A percentile compares a stretch with the other conserved stretches of the same genome.
Evolutionary conservation across 2,329 filamentous ascomycete species (phyloP).

Genomic region (Tolypocladium nubicola): DNA sequence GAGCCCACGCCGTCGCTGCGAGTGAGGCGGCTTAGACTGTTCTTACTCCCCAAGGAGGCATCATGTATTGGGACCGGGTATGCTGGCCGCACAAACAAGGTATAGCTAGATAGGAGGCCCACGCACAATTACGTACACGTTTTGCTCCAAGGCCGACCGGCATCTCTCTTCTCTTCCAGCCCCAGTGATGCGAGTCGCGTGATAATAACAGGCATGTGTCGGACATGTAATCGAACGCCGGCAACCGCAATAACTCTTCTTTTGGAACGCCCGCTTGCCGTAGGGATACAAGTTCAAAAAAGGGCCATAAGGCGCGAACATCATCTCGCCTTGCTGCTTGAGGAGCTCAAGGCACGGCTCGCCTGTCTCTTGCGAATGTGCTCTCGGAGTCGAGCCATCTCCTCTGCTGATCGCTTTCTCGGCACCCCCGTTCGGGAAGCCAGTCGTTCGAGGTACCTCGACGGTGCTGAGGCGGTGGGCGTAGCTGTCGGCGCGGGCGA

Average conservation of each 20-base stretch:
- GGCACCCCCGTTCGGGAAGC: neutral
- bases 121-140: neutral
- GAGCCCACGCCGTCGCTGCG: neutral
- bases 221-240: neutral
- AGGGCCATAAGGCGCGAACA: neutral
- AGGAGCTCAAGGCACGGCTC: neutral
- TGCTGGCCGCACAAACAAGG: neutral
- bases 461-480: conserved; percentile 6
- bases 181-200: neutral
- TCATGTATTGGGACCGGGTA: neutral
- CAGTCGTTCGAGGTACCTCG: conserved; percentile 2
- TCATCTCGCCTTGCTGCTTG: conserved; percentile 1
- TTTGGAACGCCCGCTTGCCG: neutral
- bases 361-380: conserved; percentile 14
- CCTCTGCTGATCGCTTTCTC: conserved; percentile 9
- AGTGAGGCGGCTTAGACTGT: conserved; percentile 7
- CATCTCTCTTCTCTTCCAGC: neutral
- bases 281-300: neutral
- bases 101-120: conserved; percentile 2
- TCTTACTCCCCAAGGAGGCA: conserved; percentile 8
- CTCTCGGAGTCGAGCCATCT: conserved; percentile 14
- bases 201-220: too few relatives aligned
- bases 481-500: conserved; percentile 8
- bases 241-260: neutral
- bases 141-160: neutral